These are phyloP conservation scores for Pezicula neosporulosa DNA, from an alignment of 2,329 filamentous ascomycete genomes.

Conservation along the genomic window DNA sequence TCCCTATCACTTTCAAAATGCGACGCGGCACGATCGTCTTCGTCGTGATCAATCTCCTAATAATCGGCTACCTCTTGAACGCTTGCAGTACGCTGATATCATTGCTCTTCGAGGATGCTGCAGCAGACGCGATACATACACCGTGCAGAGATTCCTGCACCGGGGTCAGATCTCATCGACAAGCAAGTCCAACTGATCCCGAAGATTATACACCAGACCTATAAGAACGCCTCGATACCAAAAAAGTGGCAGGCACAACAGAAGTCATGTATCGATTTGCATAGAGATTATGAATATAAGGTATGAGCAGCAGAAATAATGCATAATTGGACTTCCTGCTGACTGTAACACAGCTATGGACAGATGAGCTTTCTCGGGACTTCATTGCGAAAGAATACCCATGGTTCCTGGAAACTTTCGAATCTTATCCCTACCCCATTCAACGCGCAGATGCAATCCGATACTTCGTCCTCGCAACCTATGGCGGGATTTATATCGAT, in stretches of 20 bases:
- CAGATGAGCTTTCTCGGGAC: constrained; percentile 62
- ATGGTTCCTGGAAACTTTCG: constrained; percentile 74
- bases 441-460: constrained; percentile 76
- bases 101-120: constrained; percentile 65
- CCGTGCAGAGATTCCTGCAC: constrained; percentile 61
- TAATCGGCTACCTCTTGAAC: constrained; percentile 62
- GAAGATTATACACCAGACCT: constrained; percentile 77
- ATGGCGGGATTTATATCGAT: constrained; percentile 79
- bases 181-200: constrained; percentile 60
- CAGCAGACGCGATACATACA: constrained; percentile 67
- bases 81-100: constrained; percentile 69
- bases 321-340: neutral
- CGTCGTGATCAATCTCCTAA: constrained; percentile 54
- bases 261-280: constrained; percentile 62
- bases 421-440: constrained; percentile 70
- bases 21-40: constrained; percentile 29
- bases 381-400: constrained; percentile 74
- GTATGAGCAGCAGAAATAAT: constrained; percentile 30
- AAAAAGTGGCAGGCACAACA: constrained; percentile 64
- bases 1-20: constrained; percentile 18
- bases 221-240: constrained; percentile 67
- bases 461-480: constrained; percentile 75
- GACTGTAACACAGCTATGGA: constrained; percentile 61
- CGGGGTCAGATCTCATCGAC: constrained; percentile 56
- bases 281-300: constrained; percentile 72